Evolutionary conservation across 768 basidiomycete species (phyloP).

Genomic region (Hypsizygus marmoreus): DNA sequence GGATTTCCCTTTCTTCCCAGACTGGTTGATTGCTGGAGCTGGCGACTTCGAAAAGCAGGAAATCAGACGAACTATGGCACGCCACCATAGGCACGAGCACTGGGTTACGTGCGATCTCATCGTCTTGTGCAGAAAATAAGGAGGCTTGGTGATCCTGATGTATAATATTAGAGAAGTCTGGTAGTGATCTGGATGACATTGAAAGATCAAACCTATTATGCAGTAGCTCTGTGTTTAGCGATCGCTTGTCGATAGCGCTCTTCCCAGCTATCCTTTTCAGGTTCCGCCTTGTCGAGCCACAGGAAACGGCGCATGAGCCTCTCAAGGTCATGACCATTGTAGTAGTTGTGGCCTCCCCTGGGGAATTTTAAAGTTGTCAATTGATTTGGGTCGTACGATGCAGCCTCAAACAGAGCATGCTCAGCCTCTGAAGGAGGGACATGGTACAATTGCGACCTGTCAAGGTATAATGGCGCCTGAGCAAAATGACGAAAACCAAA

Average conservation of each 20-base stretch:
- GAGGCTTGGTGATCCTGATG: too few species aligned
- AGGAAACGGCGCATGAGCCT: conserved; percentile 39
- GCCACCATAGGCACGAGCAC: too few species aligned
- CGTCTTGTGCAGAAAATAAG: too few species aligned
- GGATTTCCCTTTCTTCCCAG: too few species aligned
- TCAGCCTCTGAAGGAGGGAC: conserved; percentile 49
- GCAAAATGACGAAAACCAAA: conserved; percentile 59
- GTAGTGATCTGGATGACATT: too few species aligned
- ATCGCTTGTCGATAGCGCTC: conserved; percentile 33
- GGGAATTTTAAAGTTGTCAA: conserved; percentile 35
- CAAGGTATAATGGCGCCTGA: conserved; percentile 48
- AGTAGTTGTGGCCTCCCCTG: conserved; percentile 65
- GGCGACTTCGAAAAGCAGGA: too few species aligned
- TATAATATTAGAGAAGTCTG: too few species aligned
- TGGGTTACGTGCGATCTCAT: too few species aligned
- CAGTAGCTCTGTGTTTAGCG: conserved; percentile 1
- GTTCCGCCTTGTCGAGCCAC: conserved; percentile 43
- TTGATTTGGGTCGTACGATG: conserved; percentile 18
- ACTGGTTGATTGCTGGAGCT: too few species aligned
- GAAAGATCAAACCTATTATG: too few species aligned
- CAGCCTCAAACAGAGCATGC: conserved; percentile 43
- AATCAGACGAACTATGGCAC: too few species aligned
- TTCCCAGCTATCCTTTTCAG: conserved; percentile 42
- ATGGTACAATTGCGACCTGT: conserved; percentile 47
- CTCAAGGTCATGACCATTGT: conserved; percentile 57